Percentiles rank a stretch among this genome's conserved stretches.
These are phyloP conservation scores for Aspergillus ustus DNA, from an alignment of 2,329 filamentous ascomycete species.

Conservation along the genomic window DNA sequence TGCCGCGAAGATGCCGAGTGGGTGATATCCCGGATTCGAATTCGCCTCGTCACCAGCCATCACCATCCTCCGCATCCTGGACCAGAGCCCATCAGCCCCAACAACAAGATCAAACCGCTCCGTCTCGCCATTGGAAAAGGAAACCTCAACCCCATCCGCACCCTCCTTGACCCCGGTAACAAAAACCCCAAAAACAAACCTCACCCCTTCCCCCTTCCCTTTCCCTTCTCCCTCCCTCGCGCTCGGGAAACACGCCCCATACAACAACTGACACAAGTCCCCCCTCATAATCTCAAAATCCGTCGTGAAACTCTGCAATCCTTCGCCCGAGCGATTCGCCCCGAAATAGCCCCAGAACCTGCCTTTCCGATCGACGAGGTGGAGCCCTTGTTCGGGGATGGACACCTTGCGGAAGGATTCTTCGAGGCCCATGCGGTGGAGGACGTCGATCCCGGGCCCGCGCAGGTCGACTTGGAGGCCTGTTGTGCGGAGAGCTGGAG, in stretches of 20 bases:
- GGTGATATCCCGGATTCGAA: slow-evolving; percentile 2
- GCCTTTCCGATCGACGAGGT: slow-evolving; percentile 51
- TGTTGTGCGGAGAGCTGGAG: not conserved
- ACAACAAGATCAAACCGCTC: slow-evolving; percentile 35
- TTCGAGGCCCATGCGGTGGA: slow-evolving; percentile 59
- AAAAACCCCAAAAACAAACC: slow-evolving; percentile 40
- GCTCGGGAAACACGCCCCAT: slow-evolving; percentile 27
- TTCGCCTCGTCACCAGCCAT: not conserved
- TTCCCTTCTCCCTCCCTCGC: no score
- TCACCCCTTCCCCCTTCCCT: slow-evolving; percentile 8
- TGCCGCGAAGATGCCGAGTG: slow-evolving; percentile 34
- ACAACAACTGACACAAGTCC: slow-evolving; percentile 53
- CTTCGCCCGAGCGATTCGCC: slow-evolving; percentile 43
- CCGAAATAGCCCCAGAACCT: slow-evolving; percentile 47
- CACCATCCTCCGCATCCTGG: slow-evolving; percentile 22
- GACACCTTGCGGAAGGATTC: slow-evolving; percentile 41
- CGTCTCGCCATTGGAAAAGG: slow-evolving; percentile 28
- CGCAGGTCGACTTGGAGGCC: slow-evolving; percentile 40
- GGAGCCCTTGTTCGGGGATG: slow-evolving; percentile 55
- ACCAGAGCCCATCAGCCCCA: slow-evolving; percentile 36
- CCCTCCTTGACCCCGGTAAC: slow-evolving; percentile 31
- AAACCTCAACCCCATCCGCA: slow-evolving; percentile 23
- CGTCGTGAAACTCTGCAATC: slow-evolving; percentile 46
- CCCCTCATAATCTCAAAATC: slow-evolving; percentile 63
- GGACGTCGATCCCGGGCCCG: slow-evolving; percentile 56